Evolutionary conservation across 2,329 filamentous ascomycete species (phyloP), one percentile per base, ranked within the genome.

Genomic region (Fonsecaea monophora): DNA sequence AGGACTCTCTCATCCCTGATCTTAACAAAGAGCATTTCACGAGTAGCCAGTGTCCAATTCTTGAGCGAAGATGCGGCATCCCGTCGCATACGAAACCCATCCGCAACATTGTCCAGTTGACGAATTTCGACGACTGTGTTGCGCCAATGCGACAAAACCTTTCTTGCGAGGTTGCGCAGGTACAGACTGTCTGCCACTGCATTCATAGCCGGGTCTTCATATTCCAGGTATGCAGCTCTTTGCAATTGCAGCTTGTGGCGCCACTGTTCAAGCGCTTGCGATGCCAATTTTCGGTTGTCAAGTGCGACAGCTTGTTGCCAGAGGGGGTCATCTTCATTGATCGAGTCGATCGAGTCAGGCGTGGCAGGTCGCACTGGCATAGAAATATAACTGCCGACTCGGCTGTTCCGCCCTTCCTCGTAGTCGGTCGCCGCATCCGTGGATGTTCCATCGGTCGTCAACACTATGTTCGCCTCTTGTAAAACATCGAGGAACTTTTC

Each of bases 401-500:
- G 25, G n/a, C 21, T 6, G 18, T 34, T 15, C 8, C 7, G 30
- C n/a, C 9, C 60, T 4, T 38, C 60, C 25, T 40, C 62, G 45
- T 61, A 55, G 10, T 64, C 62, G n/a, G 55, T 61, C n/a, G 42
- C 65, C n/a, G 21, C 57, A 25, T 68, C 66, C 1, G 59, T 66
- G 9, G 53, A 54, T 15, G 67, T 66, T 50, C 60, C 64, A 32
- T 65, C 67, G 4, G 63, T 62, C 4, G 66, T 66, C 18, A 70
- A 45, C 32, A 61, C 57, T 21, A 70, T 70, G 45, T 70, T 56
- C 7, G 68, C 68, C 45, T 65, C 63, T 50, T 70, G 48, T 40
- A 70, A 32, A 8, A 68, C 57, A 35, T 70, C 66, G 18, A 70
- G 63, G 30, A 70, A 70, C 18, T 70, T 70, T n/a, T 65, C 60